Evolutionary conservation across 2,329 filamentous ascomycete genomes (phyloP), one percentile per base, ranked within the genome.

Genomic region (Fusarium begoniae): DNA sequence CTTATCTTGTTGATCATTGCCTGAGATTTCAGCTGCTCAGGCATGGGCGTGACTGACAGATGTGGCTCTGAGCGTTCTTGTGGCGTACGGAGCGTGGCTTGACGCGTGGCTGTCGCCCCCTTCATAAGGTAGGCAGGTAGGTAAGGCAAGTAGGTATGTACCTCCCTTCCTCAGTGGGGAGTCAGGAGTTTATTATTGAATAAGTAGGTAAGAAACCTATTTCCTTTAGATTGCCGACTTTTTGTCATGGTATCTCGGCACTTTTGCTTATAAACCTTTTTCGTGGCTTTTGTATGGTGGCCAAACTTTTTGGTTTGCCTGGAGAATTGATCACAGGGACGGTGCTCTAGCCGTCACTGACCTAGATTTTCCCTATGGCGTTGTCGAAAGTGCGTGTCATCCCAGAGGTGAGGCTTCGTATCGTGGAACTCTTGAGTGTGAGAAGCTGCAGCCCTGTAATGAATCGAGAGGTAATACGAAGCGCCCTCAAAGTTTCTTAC

Each of bases 1-100:
- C 45, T 70, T 67, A 57, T 73, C 50, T 41, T 69, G 66, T 64
- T 72, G 74, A 76, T 76, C 74, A 66, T 59, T 70, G 26, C 59
- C 47, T 50, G 59, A 35, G 30, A 45, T 32, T 35, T 51, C 40
- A 50, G 32, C 47, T 40, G 40, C 37, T 50, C 47, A 43, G 55
- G 38, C 47, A 44, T 63, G 38, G n/a, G 38, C 47, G 37, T 45
- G 28, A 37, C 59, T 51, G 51, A 28, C 28, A 22, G 37, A 53
- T 45, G 28, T 63, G 53, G 57, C 57, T 53, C 56, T 26, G n/a
- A 38, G 26, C 15, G 35, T 22, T 20, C 17, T 22, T 71, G 70
- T 74, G 53, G 70, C 61, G 54, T 41, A 13, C 32, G 10, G 22
- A 30, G 17, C 74, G 70, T 73, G 67, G 66, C 74, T 74, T 74